Evolutionary conservation across 257 asterid genomes (phyloP), one percentile per base, ranked within the genome.

Genomic region (Solanum ahanhuiri): DNA sequence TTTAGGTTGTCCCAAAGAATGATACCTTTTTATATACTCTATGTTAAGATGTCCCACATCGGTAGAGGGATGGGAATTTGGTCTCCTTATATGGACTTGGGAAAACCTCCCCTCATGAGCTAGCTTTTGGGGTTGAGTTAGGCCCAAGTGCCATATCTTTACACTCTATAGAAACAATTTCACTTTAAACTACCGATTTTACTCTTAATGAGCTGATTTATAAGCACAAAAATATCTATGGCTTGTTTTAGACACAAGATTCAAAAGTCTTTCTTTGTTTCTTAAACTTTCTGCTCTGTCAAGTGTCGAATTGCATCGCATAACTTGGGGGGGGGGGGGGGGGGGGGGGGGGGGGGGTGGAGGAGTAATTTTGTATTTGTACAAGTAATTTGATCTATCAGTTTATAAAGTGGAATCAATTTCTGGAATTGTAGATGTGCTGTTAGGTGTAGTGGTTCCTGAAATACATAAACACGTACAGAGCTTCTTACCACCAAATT

Each of bases 381-480:
- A 79, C 18, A 15, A 48, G 9, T 54, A 34, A 35, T 20, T 66
- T 73, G 37, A 64, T 51, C 5, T 54, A 23, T 51, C 48, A 20
- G 51, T 71, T 85, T 86, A 81, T 83, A 87, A 30, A 73, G 67
- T 83, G 66, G 84, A 83, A 84, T 41, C 63, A 34, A 34, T 22
- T 58, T 60, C 83, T 82, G 87, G 83, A 69, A 86, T 85, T 85
- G 86, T 90, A 95, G 99, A 93, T 91, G 95, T 95, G 87, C 91
- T 97, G 82, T 77, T 95, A 87, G 90, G 93, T 88, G 98, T 90
- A 90, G 75, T 97, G 86, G 89, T 95, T 85, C 93, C 94, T 9
- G 87, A 83, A 87, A 83, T 97, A 81, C 97, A 91, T 82, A 89
- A 90, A 86, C 92, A 91, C 54, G 91, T 92, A 83, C 91, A 87